Evolutionary conservation across 1,284 basidiomycete genomes (phyloP).

Genomic region (Fistulina hepatica): DNA sequence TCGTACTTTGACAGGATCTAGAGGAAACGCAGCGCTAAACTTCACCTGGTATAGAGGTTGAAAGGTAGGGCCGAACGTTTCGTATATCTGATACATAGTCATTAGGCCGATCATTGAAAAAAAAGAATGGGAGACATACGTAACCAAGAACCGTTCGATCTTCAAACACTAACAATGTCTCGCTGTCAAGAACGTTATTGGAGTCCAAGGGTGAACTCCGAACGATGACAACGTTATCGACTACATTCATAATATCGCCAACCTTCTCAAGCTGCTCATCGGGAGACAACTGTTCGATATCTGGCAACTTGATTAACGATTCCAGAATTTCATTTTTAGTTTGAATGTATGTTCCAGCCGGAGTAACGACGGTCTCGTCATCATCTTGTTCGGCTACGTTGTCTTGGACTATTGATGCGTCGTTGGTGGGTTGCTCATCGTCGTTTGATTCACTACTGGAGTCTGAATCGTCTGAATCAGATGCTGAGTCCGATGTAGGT

Average conservation of each 20-base stretch:
- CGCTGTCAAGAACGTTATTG: slow-evolving; percentile 66
- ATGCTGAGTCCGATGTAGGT: slow-evolving; percentile 35
- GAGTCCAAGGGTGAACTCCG: slow-evolving; percentile 43
- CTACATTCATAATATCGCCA: slow-evolving; percentile 63
- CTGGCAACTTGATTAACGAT: slow-evolving; percentile 39
- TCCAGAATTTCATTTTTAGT: slow-evolving; percentile 59
- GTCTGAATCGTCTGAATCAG: slow-evolving; percentile 24
- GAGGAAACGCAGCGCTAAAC: slow-evolving; percentile 47
- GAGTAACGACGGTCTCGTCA: slow-evolving; percentile 30
- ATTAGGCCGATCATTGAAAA: slow-evolving; percentile 10
- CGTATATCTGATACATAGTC: slow-evolving; percentile 51
- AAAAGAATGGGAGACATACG: slow-evolving; percentile 35
- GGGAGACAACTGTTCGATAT: slow-evolving; percentile 42
- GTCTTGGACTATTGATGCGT: slow-evolving; percentile 15
- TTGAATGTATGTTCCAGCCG: slow-evolving; percentile 34
- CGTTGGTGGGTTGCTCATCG: slow-evolving; percentile 14
- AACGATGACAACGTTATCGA: slow-evolving; percentile 61
- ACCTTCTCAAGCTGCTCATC: slow-evolving; percentile 57
- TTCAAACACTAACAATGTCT: slow-evolving; percentile 78
- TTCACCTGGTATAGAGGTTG: slow-evolving; percentile 78
- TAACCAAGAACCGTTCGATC: slow-evolving; percentile 77
- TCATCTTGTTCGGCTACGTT: slow-evolving; percentile 41
- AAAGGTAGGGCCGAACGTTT: slow-evolving; percentile 83
- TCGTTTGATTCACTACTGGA: slow-evolving; percentile 14
- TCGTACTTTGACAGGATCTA: slow-evolving; percentile 43